Evolutionary conservation across 2,329 filamentous ascomycete species (phyloP).

Genomic region (Colletotrichum coccodes): DNA sequence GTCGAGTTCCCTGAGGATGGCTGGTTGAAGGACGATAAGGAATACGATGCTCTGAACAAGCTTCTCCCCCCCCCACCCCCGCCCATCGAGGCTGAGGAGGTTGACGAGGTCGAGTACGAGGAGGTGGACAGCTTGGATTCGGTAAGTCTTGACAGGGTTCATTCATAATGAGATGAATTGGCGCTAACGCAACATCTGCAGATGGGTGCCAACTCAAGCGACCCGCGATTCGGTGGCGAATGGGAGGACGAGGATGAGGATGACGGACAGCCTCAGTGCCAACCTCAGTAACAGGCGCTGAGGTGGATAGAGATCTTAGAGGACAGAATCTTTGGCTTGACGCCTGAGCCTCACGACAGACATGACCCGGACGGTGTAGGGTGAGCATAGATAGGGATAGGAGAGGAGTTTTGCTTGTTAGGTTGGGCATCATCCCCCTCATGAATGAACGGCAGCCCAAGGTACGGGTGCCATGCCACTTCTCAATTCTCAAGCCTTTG

Average conservation of each 20-base stretch:
- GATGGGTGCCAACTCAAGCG: constrained; percentile 79
- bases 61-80: constrained; percentile 75
- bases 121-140: constrained; percentile 85
- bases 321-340: constrained; percentile 26
- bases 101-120: constrained; percentile 91
- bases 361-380: constrained; percentile 30
- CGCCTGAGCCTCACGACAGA: constrained; percentile 28
- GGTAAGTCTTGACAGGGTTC: constrained; percentile 53
- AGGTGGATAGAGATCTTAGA: constrained; percentile 25
- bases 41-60: constrained; percentile 76
- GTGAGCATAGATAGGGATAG: constrained; percentile 29
- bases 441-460: constrained; percentile 29
- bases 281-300: constrained; percentile 68
- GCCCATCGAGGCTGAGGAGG: constrained; percentile 74
- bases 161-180: neutral
- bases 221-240: constrained; percentile 71
- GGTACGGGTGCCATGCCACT: constrained; percentile 18
- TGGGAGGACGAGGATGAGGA: constrained; percentile 81
- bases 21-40: constrained; percentile 80
- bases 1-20: constrained; percentile 89
- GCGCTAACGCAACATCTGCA: constrained; percentile 45
- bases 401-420: constrained; percentile 33
- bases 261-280: constrained; percentile 75
- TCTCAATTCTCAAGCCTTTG: neutral
- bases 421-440: constrained; percentile 30